These are phyloP conservation scores for Trametes cingulata DNA, from an alignment of 768 basidiomycete species.

Conservation along the genomic window DNA sequence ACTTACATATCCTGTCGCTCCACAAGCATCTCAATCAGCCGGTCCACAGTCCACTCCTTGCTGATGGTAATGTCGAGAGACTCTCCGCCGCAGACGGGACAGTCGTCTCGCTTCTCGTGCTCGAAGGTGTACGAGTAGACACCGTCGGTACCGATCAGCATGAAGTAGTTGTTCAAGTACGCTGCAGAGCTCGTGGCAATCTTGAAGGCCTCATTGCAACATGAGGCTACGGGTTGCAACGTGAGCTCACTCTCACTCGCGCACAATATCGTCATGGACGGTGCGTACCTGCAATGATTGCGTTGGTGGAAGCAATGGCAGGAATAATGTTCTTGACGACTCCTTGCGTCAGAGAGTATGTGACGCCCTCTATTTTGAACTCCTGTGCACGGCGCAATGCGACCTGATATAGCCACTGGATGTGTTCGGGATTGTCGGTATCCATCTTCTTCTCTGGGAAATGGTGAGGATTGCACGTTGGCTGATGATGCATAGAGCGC, in stretches of 20 bases:
- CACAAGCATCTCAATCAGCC: constrained; percentile 82
- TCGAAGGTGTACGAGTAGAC: constrained; percentile 98
- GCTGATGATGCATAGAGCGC: constrained; percentile 18
- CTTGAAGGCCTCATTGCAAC: constrained; percentile 99
- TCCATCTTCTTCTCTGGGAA: constrained; percentile 88
- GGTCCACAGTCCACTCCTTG: constrained; percentile 77
- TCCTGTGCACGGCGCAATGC: constrained; percentile 85
- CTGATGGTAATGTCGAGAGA: constrained; percentile 71
- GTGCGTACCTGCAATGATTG: constrained; percentile 86
- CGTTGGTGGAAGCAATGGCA: constrained; percentile 97
- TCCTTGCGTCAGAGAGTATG: constrained; percentile 96
- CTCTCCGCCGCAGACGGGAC: constrained; percentile 97
- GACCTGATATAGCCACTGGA: constrained; percentile 85
- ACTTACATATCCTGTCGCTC: constrained; percentile 91
- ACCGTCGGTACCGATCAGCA: constrained; percentile 96
- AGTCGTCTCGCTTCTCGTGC: constrained; percentile 89
- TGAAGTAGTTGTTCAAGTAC: constrained; percentile 96
- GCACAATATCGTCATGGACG: too few relatives aligned
- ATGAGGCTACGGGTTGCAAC: constrained; percentile 61
- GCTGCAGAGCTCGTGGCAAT: constrained; percentile 95
- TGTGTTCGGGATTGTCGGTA: constrained; percentile 96
- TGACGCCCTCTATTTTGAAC: constrained; percentile 98
- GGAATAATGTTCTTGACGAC: constrained; percentile 99
- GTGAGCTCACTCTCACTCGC: neutral
- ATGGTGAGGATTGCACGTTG: neutral